These are phyloP conservation scores for Peronosclerospora sorghi DNA, from an alignment of 352 stramenopile species.

Conservation along the genomic window DNA sequence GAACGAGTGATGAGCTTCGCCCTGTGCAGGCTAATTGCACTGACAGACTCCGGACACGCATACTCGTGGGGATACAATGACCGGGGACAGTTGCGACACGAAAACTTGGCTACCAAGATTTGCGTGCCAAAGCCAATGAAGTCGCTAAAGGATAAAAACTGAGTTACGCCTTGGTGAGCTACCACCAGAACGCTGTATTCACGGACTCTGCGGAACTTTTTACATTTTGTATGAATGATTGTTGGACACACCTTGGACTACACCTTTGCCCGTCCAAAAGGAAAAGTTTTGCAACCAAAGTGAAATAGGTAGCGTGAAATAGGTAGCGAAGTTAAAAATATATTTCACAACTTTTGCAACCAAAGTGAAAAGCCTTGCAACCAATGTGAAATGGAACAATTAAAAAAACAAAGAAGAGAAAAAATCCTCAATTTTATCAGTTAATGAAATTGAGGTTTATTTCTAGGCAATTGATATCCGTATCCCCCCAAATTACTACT, in stretches of 20 bases:
- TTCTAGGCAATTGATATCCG: no score
- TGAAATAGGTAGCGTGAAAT: no score
- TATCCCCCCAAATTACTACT: no score
- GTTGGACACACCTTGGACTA: conserved; percentile 69
- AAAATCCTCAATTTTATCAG: no score
- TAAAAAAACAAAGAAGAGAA: no score
- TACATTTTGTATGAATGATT: conserved; percentile 87
- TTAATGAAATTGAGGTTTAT: no score
- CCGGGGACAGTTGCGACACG: conserved; percentile 73
- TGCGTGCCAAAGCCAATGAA: conserved; percentile 78
- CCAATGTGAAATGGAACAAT: no score
- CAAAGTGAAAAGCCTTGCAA: no score
- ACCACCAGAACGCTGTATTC: conserved; percentile 76
- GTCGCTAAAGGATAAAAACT: conserved; percentile 78
- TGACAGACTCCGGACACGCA: conserved; percentile 67
- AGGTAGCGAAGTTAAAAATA: no score
- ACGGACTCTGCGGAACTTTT: conserved; percentile 68
- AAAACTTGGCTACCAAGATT: conserved; percentile 78
- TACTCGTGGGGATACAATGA: conserved; percentile 87
- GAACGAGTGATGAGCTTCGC: conserved; percentile 72
- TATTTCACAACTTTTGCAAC: no score
- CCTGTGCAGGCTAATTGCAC: conserved; percentile 74
- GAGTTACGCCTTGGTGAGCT: conserved; percentile 68
- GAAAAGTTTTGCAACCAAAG: no score
- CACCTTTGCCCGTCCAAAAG: no score